Evolutionary conservation across 495 filamentous ascomycete species (phyloP).

Genomic region (Gamarada debralockiae): DNA sequence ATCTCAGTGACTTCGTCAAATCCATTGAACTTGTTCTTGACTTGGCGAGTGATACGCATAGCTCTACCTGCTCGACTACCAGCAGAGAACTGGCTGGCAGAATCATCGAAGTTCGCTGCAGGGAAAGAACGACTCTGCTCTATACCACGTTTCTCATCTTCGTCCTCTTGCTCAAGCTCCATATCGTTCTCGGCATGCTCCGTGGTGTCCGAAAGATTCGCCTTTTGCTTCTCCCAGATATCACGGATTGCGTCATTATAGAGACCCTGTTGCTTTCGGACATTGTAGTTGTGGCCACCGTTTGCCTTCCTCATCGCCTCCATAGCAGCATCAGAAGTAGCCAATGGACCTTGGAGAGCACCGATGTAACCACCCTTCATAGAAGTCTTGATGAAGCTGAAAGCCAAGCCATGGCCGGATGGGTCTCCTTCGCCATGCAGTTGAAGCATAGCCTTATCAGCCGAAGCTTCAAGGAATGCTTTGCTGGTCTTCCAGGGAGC

Average conservation of each 20-base stretch:
- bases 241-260: slow-evolving; percentile 85
- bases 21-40: slow-evolving; percentile 59
- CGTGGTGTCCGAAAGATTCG: slow-evolving; percentile 56
- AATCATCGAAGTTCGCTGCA: slow-evolving; percentile 60
- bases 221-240: slow-evolving; percentile 87
- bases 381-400: slow-evolving; percentile 92
- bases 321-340: slow-evolving; percentile 69
- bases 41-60: slow-evolving; percentile 69
- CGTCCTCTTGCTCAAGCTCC: slow-evolving; percentile 56
- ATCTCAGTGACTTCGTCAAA: slow-evolving; percentile 44
- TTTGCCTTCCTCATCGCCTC: slow-evolving; percentile 71
- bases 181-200: slow-evolving; percentile 64
- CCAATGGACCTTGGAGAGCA: slow-evolving; percentile 79
- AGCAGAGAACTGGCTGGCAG: slow-evolving; percentile 79
- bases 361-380: slow-evolving; percentile 99
- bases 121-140: slow-evolving; percentile 23
- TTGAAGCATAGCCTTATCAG: slow-evolving; percentile 94
- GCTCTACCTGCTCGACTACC: slow-evolving; percentile 62
- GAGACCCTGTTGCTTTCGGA: slow-evolving; percentile 80
- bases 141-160: slow-evolving; percentile 38
- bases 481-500: slow-evolving; percentile 94
- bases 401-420: slow-evolving; percentile 87
- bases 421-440: slow-evolving; percentile 94
- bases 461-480: slow-evolving; percentile 89
- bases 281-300: slow-evolving; percentile 95